These are phyloP conservation scores for Cystobasidium slooffiae DNA, from an alignment of 1,284 basidiomycete genomes.

Conservation along the genomic window DNA sequence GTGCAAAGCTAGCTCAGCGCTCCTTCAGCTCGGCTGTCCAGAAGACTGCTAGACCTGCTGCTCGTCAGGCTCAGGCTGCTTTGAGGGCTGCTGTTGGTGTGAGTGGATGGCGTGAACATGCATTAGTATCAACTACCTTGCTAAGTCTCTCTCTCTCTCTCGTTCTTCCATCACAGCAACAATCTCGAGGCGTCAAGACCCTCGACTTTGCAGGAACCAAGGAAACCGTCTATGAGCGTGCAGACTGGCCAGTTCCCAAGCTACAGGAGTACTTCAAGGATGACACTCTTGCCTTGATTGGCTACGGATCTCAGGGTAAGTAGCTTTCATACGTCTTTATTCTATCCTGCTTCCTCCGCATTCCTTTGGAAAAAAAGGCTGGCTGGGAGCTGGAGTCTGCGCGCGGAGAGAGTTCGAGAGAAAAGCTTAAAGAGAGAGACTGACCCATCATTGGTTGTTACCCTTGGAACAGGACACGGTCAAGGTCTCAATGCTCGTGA, in stretches of 20 bases:
- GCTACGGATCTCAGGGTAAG: constrained; percentile 86
- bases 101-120: not conserved
- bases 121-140: not conserved
- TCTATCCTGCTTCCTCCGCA: not conserved
- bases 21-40: constrained; percentile 21
- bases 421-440: constrained; percentile 5
- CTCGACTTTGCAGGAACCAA: constrained; percentile 96
- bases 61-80: constrained; percentile 38
- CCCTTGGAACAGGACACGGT: constrained; percentile 71
- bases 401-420: not conserved
- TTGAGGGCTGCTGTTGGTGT: constrained; percentile 33
- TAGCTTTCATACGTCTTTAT: not conserved
- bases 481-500: constrained; percentile 99
- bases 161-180: not conserved
- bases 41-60: constrained; percentile 31
- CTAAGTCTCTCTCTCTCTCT: not conserved
- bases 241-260: constrained; percentile 96
- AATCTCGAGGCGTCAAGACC: constrained; percentile 77
- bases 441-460: not conserved
- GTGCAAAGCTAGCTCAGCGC: constrained; percentile 22
- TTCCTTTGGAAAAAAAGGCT: not conserved
- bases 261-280: constrained; percentile 99
- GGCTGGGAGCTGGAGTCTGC: not conserved
- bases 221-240: constrained; percentile 95
- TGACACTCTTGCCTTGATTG: constrained; percentile 97